Evolutionary conservation across 139 green algal species (phyloP), one percentile per base, ranked within the genome.

Genomic region (Raphidocelis subcapitata): DNA sequence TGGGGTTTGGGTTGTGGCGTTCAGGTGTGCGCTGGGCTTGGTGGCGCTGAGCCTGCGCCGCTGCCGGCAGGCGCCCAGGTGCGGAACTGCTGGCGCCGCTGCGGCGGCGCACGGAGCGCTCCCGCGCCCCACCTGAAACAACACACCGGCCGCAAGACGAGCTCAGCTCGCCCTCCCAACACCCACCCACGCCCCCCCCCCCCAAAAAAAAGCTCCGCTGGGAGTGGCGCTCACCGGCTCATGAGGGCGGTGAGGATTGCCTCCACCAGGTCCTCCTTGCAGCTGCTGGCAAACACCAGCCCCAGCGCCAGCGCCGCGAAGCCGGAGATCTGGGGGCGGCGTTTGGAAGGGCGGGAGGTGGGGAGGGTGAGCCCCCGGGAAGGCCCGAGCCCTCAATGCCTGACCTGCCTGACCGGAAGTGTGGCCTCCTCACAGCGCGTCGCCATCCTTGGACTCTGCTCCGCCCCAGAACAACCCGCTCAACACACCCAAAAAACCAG

Each of bases 251-350:
- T 78, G 16, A 96, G 83, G 26, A 95, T 69, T 0, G 88, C 86
- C 81, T 97, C 90, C 44, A 94, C 90, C 5, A 86, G 84, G 16
- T 91, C 87, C 47, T 85, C 85, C 56, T 75, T 77, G 16, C 29
- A 72, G 47, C 36, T 89, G 80, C 65, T 89, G 23, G 85, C 88
- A 80, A 94, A 98, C 20, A 98, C 90, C 28, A 99, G 81, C 1
- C 91, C 96, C 37, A 99, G 84, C 0, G 92, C 78, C 67, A 99
- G 82, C 20, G 93, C 95, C 5, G 96, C 92, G 46, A 96, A 89
- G n/a, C 84, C 90, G 14, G 79, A 65, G 36, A 79, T 55, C 63
- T 79, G 28, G 24, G 8, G 41, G 8, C 8, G 41, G 8, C n/a
- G n/a, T n/a, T n/a, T n/a, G n/a, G n/a, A n/a, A n/a, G n/a, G n/a